Base-by-base conservation (phyloP, 805 yeast genomes). In the Barnettozyma wickerhamii region DNA sequence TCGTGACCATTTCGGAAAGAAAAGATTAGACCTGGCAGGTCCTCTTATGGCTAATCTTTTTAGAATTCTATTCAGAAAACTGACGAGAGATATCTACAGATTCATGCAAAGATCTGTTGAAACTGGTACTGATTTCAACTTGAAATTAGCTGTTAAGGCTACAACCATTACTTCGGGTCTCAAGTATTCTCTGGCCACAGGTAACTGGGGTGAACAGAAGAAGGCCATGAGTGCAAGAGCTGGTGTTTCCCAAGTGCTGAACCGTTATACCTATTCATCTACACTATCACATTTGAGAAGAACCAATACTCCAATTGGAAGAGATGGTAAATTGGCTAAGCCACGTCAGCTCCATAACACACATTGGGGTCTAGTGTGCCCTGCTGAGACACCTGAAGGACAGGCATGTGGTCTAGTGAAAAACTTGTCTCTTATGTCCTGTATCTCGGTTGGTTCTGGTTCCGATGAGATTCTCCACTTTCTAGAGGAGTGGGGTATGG, bases 161-260 rank as follows among this genome's bases (percentile, higher is more conserved):
- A 90, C 90, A 53, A 93, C 98, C 3, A 88, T 93, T 55, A 93
- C 99, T 29, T 91, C 95, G 47, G 99, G 99, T 62, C 77, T 93
- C 66, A 86, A 95, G 62, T 93, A 93, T 67, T 93, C 99, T 30
- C 74, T 93, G 59, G 99, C 99, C 40, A 93, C 99, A 13, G 99
- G 99, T 74, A 93, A 93, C 71, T 93, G 99, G 99, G 99, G 99
- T 71, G 99, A 93, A 67, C 99, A 93, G 65, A 91, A 90, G 81
- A 93, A 93, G 65, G 97, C 98, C 12, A 93, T 93, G 99, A 81
- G 93, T 47, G 82, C 97, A 15, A 83, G 96, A 65, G 99, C 99
- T 6, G 99, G 99, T 77, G 99, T 95, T 35, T 91, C 98, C 20
- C 99, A 93, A 72, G 99, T 93, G 51, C 76, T 93, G 66, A 93